Evolutionary conservation across 2,329 filamentous ascomycete species (phyloP).

Genomic region (Diplodia mutila): DNA sequence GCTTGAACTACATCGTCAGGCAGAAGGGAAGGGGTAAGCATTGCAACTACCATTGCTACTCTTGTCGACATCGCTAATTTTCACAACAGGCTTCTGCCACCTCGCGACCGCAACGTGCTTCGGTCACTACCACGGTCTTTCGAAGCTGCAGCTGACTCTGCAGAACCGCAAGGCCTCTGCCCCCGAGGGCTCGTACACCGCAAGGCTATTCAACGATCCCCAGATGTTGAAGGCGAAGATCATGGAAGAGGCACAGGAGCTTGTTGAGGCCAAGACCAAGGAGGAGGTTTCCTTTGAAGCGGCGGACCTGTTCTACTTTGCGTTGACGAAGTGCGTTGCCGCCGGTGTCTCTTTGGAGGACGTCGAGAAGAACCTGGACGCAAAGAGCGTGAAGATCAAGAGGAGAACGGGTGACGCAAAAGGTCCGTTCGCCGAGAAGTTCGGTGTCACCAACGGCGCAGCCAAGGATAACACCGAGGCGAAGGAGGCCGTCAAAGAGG

Average conservation of each 20-base stretch:
- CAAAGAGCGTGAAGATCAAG: constrained; percentile 95
- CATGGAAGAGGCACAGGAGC: constrained; percentile 95
- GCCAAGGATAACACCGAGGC: constrained; percentile 29
- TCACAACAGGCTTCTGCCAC: constrained; percentile 78
- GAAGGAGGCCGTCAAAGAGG: constrained; percentile 53
- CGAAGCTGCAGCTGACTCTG: constrained; percentile 85
- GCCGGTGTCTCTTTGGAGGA: constrained; percentile 85
- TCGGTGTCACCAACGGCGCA: constrained; percentile 41
- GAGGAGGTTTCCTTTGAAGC: constrained; percentile 91
- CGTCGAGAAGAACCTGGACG: constrained; percentile 88
- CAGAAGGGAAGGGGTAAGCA: constrained; percentile 75
- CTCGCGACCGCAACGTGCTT: constrained; percentile 92
- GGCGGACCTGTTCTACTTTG: constrained; percentile 95
- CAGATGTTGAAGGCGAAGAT: constrained; percentile 93
- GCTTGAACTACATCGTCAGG: constrained; percentile 83
- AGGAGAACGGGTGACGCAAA: constrained; percentile 92
- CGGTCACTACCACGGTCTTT: constrained; percentile 78
- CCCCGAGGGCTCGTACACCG: constrained; percentile 89
- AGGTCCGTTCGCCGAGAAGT: constrained; percentile 85
- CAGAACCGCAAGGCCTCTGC: constrained; percentile 79
- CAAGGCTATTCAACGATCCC: constrained; percentile 86
- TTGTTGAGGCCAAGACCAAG: constrained; percentile 82
- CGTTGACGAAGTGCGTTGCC: constrained; percentile 83
- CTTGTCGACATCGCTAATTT: neutral
- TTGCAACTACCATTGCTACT: neutral